Conservation (phyloP, 352 stramenopile genomes). For the Phytopythium ostracodes region DNA sequence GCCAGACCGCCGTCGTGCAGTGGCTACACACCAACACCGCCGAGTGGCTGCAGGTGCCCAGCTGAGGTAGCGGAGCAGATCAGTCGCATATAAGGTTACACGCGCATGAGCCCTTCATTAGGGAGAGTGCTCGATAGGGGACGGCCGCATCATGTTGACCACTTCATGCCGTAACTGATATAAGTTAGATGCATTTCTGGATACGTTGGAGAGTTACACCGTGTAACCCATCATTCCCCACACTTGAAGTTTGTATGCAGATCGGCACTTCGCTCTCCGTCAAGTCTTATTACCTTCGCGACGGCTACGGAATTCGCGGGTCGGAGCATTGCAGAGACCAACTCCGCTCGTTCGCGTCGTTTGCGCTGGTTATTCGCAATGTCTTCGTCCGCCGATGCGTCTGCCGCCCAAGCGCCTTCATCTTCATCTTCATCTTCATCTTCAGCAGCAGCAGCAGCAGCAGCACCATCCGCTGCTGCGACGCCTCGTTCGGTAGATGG, state of each 20-base stretch:
- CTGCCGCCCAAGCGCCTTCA: neutral
- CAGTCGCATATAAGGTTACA: too few relatives aligned
- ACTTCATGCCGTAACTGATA: too few relatives aligned
- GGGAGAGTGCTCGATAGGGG: too few relatives aligned
- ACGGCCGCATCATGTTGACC: too few relatives aligned
- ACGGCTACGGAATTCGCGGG: neutral
- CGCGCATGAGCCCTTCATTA: too few relatives aligned
- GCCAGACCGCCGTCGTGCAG: conserved; percentile 10
- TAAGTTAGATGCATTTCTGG: too few relatives aligned
- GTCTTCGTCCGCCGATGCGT: neutral
- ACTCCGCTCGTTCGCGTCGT: neutral
- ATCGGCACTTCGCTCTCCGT: neutral
- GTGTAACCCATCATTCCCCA: neutral
- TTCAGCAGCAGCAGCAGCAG: too few relatives aligned
- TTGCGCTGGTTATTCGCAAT: neutral
- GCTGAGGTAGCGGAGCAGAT: too few relatives aligned
- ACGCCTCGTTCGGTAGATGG: neutral
- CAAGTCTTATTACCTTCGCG: neutral
- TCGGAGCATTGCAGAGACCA: neutral
- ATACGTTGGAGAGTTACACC: neutral
- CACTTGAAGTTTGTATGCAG: neutral
- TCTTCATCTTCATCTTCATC: neutral
- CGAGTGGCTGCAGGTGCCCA: neutral
- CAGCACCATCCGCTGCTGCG: neutral
- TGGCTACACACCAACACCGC: conserved; percentile 14